phyloP scores from a whole-genome alignment of 139 green algal genomes.

The Eudorina sp. region DNA sequence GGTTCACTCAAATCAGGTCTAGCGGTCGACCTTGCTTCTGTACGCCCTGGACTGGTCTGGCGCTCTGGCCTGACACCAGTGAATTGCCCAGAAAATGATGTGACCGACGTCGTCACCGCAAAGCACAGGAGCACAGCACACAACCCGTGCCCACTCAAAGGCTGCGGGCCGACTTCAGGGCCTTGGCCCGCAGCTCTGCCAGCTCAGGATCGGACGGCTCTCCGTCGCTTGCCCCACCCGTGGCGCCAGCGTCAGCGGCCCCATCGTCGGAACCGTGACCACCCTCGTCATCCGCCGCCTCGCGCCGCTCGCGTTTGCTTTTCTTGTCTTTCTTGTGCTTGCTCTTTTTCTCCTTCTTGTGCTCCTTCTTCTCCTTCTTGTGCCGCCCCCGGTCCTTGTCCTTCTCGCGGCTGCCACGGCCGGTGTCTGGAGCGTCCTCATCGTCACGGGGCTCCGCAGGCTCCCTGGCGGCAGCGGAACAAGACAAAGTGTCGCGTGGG shows the following conservation, averaged over 20 bases:
- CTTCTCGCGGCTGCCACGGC: background rate
- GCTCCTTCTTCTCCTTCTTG: constrained; percentile 26
- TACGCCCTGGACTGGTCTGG: too few relatives aligned
- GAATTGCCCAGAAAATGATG: too few relatives aligned
- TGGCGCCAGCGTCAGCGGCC: background rate
- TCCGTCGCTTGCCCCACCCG: background rate
- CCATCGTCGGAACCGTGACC: background rate
- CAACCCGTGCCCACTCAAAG: too few relatives aligned
- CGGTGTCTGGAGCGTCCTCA: background rate
- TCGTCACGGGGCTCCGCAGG: background rate
- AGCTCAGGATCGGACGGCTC: constrained; percentile 36
- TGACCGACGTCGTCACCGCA: too few relatives aligned
- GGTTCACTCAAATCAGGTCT: too few relatives aligned
- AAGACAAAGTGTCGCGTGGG: too few relatives aligned
- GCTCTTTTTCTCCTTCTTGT: constrained; percentile 40
- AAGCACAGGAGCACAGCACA: too few relatives aligned
- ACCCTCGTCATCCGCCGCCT: background rate
- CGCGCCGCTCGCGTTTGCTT: background rate
- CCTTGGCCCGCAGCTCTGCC: constrained; percentile 36
- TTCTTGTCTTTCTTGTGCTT: constrained; percentile 49
- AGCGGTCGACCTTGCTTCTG: too few relatives aligned
- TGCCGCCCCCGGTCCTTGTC: constrained; percentile 7
- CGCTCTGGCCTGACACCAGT: too few relatives aligned
- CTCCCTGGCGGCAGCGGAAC: too few relatives aligned
- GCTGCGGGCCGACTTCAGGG: constrained; percentile 27